Base-by-base conservation (phyloP, 148 eudicot genomes). In the Fallopia convolvulus region DNA sequence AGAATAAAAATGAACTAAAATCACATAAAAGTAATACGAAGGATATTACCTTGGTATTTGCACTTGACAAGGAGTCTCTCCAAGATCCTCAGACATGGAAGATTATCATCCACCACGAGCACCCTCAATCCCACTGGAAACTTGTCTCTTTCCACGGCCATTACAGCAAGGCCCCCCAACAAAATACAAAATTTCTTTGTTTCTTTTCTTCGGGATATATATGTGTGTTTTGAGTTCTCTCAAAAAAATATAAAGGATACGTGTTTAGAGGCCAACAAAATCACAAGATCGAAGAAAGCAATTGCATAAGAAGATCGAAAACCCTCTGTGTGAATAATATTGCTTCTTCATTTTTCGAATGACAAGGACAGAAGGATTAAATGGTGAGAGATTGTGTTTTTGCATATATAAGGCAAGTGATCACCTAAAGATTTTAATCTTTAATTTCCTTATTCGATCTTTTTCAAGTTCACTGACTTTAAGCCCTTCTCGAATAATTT, bases 41-140 rank as follows among this genome's bases (percentile, higher is more conserved):
- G 21, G 21, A 68, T 17, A 30, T 65, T 32, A 87, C 90, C 90
- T 3, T 1, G 14, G 76, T 85, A 87, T 36, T 47, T 26, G 79
- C 88, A 87, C 65, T 74, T 72, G 23, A 78, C 42, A 76, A 87
- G 90, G 84, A 83, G 83, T 58, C 80, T 77, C 83, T 87, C 90
- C 50, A 87, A 53, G 76, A 87, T 83, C 78, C 46, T 85, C 70
- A 87, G 65, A 63, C 86, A 87, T 0, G 82, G 74, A 65, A 76
- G 41, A 74, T 87, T 87, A 55, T 85, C 90, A 53, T 87, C 90
- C 18, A 87, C 86, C 8, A 87, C 86, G 39, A 87, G 81, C 46
- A 87, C 86, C 11, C 86, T 83, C 80, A 87, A 47, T 23, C 88
- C 90, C 1, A 20, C 83, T 33, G 88, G 86, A 78, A 87, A 87